Base-by-base conservation (phyloP, 257 asterid species). In the Salvia splendens region DNA sequence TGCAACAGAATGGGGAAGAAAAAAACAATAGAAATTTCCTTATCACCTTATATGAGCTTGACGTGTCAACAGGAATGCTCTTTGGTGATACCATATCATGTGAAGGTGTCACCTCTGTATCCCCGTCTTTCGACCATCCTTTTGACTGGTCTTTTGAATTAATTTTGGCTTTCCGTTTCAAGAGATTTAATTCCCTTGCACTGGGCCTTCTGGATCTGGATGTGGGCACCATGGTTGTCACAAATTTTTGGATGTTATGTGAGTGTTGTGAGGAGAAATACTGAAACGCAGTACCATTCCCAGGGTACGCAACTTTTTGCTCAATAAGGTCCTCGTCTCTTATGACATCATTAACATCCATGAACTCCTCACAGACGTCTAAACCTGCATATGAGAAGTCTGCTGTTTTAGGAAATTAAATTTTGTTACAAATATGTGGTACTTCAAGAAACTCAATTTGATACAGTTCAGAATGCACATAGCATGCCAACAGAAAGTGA, bases 291-390 rank as follows among this genome's bases (percentile, higher is more conserved):
- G 72, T 78, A 32, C 92, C 95, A 78, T 84, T 91, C 65, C 81
- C 95, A 53, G 89, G 76, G 64, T 83, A 74, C 74, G 77, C 78
- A 73, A 64, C 53, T 78, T 85, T 91, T 65, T 89, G 90, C 75
- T 78, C 78, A 16, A 94, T 77, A 64, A 94, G 96, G 74, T 94
- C 99, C 68, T 94, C 99, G 33, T 94, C 99, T 82, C 92, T 84
- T 79, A 94, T 94, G 83, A 94, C 81, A 48, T 94, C 99, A 79
- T 75, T 87, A 63, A 94, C 96, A 86, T 94, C 99, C 96, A 91
- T 85, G 84, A 94, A 94, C 82, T 91, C 96, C 86, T 91, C 99
- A 52, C 96, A 91, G 73, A 94, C 78, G 57, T 94, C 97, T 73
- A 94, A 76, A 65, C 99, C 99, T 94, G 95, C 67, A 67, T 14